phyloP scores from a whole-genome alignment of 768 basidiomycete genomes.

The Xanthoconium stramineum region DNA sequence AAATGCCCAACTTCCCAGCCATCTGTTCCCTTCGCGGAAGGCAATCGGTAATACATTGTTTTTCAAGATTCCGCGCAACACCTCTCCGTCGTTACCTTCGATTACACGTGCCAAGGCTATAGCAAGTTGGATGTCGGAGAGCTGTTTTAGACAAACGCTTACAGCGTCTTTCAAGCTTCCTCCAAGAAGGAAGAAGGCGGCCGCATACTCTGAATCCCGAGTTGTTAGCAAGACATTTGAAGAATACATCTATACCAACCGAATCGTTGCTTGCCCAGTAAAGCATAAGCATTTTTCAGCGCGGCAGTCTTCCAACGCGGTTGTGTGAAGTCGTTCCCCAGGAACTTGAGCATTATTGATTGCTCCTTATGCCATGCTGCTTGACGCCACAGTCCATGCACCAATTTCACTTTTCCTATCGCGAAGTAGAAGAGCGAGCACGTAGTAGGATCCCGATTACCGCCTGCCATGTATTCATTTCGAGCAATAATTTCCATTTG shows the following conservation, averaged over 20 bases:
- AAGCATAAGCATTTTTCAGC: constrained; percentile 91
- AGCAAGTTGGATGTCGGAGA: constrained; percentile 89
- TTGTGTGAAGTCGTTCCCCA: constrained; percentile 84
- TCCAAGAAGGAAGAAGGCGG: constrained; percentile 94
- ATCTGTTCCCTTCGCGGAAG: constrained; percentile 84
- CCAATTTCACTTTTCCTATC: constrained; percentile 85
- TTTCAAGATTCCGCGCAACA: constrained; percentile 69
- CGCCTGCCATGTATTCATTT: constrained; percentile 88
- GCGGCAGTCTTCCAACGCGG: constrained; percentile 90
- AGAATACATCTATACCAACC: constrained; percentile 48
- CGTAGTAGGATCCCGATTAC: constrained; percentile 81
- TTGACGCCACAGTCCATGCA: constrained; percentile 95
- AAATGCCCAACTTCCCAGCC: constrained; percentile 94
- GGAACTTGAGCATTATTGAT: constrained; percentile 82
- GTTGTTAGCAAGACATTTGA: constrained; percentile 1
- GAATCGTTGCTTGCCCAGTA: constrained; percentile 87
- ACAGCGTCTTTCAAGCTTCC: constrained; percentile 88
- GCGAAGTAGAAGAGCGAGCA: constrained; percentile 96
- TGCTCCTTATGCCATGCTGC: constrained; percentile 94
- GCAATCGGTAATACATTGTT: constrained; percentile 78
- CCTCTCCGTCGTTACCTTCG: constrained; percentile 79
- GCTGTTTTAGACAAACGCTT: constrained; percentile 81
- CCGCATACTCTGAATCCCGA: constrained; percentile 81
- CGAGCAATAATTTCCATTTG: constrained; percentile 88
- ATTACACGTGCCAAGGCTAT: constrained; percentile 80